Conservation (phyloP, 2,329 filamentous ascomycete species). For the Xylariaceae sp. region DNA sequence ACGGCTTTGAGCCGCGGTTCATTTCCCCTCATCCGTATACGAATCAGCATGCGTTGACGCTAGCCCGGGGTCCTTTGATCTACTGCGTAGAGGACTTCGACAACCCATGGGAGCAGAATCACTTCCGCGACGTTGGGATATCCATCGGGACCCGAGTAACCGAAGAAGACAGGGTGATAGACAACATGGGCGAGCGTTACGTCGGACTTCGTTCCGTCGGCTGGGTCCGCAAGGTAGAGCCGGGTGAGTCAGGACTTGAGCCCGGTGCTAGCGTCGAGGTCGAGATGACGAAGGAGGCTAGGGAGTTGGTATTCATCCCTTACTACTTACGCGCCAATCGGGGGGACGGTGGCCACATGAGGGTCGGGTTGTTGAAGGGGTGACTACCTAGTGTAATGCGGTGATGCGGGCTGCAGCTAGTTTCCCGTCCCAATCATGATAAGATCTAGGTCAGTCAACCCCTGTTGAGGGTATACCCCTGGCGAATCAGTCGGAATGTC, state of each 20-base stretch:
- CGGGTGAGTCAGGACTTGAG: constrained; percentile 29
- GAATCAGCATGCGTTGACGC: constrained; percentile 58
- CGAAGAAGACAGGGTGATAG: constrained; percentile 33
- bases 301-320: constrained; percentile 57
- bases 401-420: constrained; percentile 14
- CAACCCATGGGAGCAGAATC: constrained; percentile 61
- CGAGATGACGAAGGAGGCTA: constrained; percentile 31
- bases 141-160: constrained; percentile 31
- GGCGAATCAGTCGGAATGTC: constrained; percentile 1
- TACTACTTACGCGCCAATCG: constrained; percentile 63
- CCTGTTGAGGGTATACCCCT: constrained; percentile 2
- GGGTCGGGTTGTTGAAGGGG: constrained; percentile 49
- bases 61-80: constrained; percentile 64
- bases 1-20: constrained; percentile 55
- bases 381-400: constrained; percentile 13
- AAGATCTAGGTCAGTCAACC: constrained; percentile 10
- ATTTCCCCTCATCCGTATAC: constrained; percentile 62
- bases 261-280: constrained; percentile 31
- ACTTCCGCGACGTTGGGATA: constrained; percentile 56
- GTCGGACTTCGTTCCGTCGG: constrained; percentile 37
- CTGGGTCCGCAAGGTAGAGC: constrained; percentile 36
- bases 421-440: constrained; percentile 7
- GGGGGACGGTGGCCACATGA: constrained; percentile 60
- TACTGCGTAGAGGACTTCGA: constrained; percentile 68
- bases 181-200: constrained; percentile 37